Conservation (phyloP, 2,329 filamentous ascomycete species). For the Paraphaeosphaeria minitans region DNA sequence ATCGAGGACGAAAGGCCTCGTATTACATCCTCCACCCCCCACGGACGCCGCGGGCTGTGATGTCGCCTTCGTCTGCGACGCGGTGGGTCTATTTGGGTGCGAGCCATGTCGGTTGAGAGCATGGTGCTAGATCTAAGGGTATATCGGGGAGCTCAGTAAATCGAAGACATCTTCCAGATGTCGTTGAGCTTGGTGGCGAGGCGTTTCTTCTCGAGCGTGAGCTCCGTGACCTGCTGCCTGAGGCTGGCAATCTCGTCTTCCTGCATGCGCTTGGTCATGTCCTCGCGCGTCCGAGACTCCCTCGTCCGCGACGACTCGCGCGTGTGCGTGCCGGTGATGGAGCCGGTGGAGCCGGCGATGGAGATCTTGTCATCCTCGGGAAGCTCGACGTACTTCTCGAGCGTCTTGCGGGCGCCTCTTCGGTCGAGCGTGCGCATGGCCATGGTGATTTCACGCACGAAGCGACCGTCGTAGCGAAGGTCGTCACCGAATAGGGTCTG, state of each 20-base stretch:
- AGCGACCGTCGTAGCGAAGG: slow-evolving; percentile 32
- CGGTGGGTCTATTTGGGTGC: not conserved
- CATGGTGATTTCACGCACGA: slow-evolving; percentile 30
- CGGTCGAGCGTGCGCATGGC: slow-evolving; percentile 19
- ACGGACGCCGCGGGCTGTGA: not conserved
- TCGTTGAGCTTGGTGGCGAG: slow-evolving; percentile 7
- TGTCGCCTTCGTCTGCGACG: not conserved
- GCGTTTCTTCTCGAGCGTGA: slow-evolving; percentile 9
- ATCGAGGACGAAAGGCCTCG: not conserved
- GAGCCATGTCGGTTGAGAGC: too few relatives aligned
- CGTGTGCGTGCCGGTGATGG: not conserved
- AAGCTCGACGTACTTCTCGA: slow-evolving; percentile 9
- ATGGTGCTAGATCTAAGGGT: not conserved
- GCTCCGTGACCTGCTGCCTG: slow-evolving; percentile 8
- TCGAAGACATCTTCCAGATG: slow-evolving; percentile 7
- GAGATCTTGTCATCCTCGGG: slow-evolving; percentile 8
- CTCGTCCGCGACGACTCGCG: slow-evolving; percentile 4
- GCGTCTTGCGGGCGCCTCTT: slow-evolving; percentile 8
- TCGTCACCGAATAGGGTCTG: slow-evolving; percentile 34
- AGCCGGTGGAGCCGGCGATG: not conserved
- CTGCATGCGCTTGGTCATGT: slow-evolving; percentile 6
- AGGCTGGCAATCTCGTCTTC: slow-evolving; percentile 8
- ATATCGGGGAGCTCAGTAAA: not conserved
- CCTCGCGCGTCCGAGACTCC: not conserved
- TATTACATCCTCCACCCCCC: not conserved